Evolutionary conservation across 2,329 filamentous ascomycete species (phyloP), one percentile per base, ranked within the genome.

Genomic region (Aspergillus sclerotialis): DNA sequence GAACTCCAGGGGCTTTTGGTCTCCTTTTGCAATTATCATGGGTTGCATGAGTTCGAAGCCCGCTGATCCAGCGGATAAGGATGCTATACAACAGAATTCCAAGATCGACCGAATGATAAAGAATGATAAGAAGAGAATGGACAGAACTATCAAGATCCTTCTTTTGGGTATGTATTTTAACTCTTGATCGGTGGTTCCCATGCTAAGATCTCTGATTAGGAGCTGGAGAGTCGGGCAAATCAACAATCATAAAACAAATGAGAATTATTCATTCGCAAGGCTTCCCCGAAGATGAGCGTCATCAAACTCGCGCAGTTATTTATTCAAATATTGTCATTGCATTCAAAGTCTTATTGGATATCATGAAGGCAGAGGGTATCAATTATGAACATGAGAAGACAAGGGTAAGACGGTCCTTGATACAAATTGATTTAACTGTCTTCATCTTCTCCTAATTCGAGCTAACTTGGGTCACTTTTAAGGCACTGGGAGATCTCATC

Each of bases 221-320:
- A 62, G 90, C 90, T 52, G 90, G 90, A 57, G 90, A 96, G 67
- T 92, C 84, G 39, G 86, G 90, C 46, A 96, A 96, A 67, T 95
- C 90, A 7, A 96, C 90, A 2, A 89, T 96, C 39, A 77, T 96
- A 46, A 96, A 96, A 70, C 90, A 96, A 72, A 96, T 98, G 92
- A 90, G 90, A 62, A 80, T 98, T 63, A 95, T 98, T 51, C 92
- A 96, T 61, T 80, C 87, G 10, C 81, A 88, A 61, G 90, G 92
- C 32, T 96, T 96, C 68, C 86, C 80, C 55, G 84, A 85, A 53
- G 80, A 78, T 45, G 92, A 96, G 63, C 85, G 88, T 61, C 79
- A 93, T 46, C 87, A 95, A 70, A 94, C 87, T 75, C 88, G 92
- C 50, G 84, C 88, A 11, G 89, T 95, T 53, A 89, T 96, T 48